phyloP scores from a whole-genome alignment of 768 basidiomycete species.

The Lactarius hengduanensis region DNA sequence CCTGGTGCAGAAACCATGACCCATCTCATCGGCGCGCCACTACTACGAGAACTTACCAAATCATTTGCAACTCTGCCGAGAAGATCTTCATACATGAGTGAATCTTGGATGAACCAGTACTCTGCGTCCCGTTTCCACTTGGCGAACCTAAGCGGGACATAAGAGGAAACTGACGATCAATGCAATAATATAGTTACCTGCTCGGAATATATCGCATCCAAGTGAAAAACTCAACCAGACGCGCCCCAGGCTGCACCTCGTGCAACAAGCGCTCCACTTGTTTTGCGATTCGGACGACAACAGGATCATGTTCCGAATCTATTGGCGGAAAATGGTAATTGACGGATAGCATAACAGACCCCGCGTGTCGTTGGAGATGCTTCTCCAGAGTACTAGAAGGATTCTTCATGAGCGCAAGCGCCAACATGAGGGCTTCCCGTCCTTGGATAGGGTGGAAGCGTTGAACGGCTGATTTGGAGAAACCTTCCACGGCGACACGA shows the following conservation, averaged over 20 bases:
- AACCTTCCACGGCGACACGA: conserved; percentile 30
- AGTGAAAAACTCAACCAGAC: neutral
- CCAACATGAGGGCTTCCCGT: conserved; percentile 32
- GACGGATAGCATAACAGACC: conserved; percentile 31
- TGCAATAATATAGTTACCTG: neutral
- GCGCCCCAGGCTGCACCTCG: neutral
- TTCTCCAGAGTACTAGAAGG: conserved; percentile 31
- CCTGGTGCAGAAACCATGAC: no score
- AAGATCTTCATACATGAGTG: conserved; percentile 16
- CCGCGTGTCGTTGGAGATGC: conserved; percentile 30
- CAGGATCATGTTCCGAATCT: conserved; percentile 17
- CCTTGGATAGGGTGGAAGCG: conserved; percentile 34
- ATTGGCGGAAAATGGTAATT: conserved; percentile 9
- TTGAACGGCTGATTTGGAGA: conserved; percentile 32
- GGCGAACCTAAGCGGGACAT: neutral
- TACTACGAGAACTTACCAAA: no score
- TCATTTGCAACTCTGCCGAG: neutral
- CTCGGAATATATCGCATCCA: conserved; percentile 5
- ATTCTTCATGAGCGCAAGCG: conserved; percentile 31
- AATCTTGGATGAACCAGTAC: conserved; percentile 15
- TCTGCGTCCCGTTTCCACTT: conserved; percentile 22
- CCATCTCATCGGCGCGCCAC: no score
- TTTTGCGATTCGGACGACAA: neutral
- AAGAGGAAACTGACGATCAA: neutral
- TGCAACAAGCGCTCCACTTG: neutral